These are phyloP conservation scores for Antitrichia curtipendula DNA, from an alignment of 225 moss, liverwort and hornwort species.

Conservation along the genomic window DNA sequence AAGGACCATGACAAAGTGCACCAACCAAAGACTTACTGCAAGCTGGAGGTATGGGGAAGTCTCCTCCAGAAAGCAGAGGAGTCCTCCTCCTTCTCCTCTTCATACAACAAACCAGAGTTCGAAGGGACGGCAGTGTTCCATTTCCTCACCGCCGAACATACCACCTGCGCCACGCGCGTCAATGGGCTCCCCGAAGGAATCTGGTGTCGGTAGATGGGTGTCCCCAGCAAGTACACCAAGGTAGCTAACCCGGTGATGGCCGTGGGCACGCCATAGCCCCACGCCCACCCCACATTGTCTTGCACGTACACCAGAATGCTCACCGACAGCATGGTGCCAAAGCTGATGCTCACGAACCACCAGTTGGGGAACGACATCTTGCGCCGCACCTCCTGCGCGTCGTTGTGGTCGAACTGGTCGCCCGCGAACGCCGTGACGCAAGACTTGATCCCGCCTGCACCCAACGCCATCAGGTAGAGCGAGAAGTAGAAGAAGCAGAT, in stretches of 20 bases:
- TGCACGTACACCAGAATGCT: slow-evolving; percentile 94
- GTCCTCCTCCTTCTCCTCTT: slow-evolving; percentile 62
- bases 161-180: slow-evolving; percentile 75
- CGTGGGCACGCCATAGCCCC: slow-evolving; percentile 91
- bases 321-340: slow-evolving; percentile 93
- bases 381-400: slow-evolving; percentile 51
- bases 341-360: slow-evolving; percentile 99
- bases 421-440: slow-evolving; percentile 95
- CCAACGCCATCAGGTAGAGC: slow-evolving; percentile 87
- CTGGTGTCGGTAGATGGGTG: slow-evolving; percentile 69
- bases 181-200: slow-evolving; percentile 71
- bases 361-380: slow-evolving; percentile 96
- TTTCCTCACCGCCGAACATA: slow-evolving; percentile 55
- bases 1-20: neutral
- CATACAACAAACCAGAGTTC: slow-evolving; percentile 45
- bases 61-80: slow-evolving; percentile 38
- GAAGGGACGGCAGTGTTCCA: slow-evolving; percentile 47
- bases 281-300: slow-evolving; percentile 70
- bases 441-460: slow-evolving; percentile 93
- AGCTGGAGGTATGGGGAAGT: slow-evolving; percentile 65
- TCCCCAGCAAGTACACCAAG: slow-evolving; percentile 53
- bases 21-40: slow-evolving; percentile 39
- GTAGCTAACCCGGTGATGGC: slow-evolving; percentile 65
- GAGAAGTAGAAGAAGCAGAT: slow-evolving; percentile 80
- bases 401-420: slow-evolving; percentile 85